phyloP scores from a whole-genome alignment of 2,329 filamentous ascomycete genomes.

The Fusarium udum region DNA sequence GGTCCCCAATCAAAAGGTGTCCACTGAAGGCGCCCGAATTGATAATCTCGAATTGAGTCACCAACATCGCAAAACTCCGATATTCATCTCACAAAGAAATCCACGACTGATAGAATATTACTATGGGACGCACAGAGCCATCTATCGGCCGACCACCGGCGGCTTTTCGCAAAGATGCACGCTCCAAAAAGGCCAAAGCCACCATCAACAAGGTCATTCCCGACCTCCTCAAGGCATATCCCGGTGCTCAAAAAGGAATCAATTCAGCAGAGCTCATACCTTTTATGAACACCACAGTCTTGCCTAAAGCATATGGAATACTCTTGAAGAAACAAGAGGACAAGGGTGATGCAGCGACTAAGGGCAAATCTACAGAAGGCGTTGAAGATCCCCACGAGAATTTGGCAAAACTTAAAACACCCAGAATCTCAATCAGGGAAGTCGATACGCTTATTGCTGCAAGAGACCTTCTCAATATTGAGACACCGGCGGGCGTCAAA shows the following conservation, averaged over 20 bases:
- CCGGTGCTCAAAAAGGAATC: conserved; percentile 64
- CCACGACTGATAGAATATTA: accelerated
- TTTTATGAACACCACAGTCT: not conserved
- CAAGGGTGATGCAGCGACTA: conserved; percentile 36
- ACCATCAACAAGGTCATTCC: conserved; percentile 70
- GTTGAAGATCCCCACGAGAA: not conserved
- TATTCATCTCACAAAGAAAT: no score
- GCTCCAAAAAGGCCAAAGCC: conserved; percentile 65
- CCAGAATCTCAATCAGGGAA: conserved; percentile 56
- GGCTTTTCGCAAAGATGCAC: conserved; percentile 46
- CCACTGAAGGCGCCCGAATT: not conserved
- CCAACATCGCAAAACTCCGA: not conserved
- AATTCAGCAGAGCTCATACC: conserved; percentile 58
- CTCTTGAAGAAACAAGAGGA: not conserved
- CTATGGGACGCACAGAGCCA: conserved; percentile 42
- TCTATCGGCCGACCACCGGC: conserved; percentile 38
- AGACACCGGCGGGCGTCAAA: not conserved
- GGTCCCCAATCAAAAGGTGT: not conserved
- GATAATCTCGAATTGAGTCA: not conserved
- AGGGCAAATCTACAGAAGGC: conserved; percentile 40
- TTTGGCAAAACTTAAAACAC: conserved; percentile 5
- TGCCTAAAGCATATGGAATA: no score
- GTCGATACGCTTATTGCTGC: conserved; percentile 66
- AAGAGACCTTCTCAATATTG: conserved; percentile 15
- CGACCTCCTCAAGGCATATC: conserved; percentile 60